Conservation (phyloP, 148 eudicot genomes). For the Diospyros kaki region DNA sequence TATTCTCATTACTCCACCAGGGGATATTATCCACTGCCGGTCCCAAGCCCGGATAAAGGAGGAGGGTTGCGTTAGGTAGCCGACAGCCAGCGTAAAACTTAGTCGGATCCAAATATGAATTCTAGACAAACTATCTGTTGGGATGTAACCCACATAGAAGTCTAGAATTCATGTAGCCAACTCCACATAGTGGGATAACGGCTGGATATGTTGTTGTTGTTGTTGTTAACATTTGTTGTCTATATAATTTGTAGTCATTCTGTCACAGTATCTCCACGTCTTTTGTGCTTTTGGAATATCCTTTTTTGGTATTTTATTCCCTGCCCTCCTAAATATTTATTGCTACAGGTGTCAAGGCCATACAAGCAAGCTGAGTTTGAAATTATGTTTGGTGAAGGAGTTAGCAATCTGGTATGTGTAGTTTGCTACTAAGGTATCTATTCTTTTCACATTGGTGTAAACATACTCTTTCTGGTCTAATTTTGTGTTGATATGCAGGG, state of each 20-base stretch:
- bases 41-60: too few relatives aligned
- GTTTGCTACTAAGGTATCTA: background rate
- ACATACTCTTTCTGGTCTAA: background rate
- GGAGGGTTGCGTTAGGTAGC: too few relatives aligned
- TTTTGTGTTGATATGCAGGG: slow-evolving; percentile 49
- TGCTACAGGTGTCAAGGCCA: slow-evolving; percentile 85
- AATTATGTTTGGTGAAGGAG: slow-evolving; percentile 95
- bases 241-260: background rate
- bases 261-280: background rate
- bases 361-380: slow-evolving; percentile 98
- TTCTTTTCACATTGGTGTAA: slow-evolving; percentile 1
- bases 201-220: too few relatives aligned
- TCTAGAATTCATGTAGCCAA: too few relatives aligned
- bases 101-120: too few relatives aligned
- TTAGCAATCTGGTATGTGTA: slow-evolving; percentile 78
- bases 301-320: background rate
- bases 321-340: slow-evolving; percentile 7
- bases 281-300: background rate
- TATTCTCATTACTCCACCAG: too few relatives aligned
- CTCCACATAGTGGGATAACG: too few relatives aligned
- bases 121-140: too few relatives aligned
- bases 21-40: too few relatives aligned
- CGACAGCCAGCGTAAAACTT: too few relatives aligned
- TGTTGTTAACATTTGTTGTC: background rate
- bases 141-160: too few relatives aligned